phyloP scores from a whole-genome alignment of 345 rosid species.

The Geranium rotundifolium region DNA sequence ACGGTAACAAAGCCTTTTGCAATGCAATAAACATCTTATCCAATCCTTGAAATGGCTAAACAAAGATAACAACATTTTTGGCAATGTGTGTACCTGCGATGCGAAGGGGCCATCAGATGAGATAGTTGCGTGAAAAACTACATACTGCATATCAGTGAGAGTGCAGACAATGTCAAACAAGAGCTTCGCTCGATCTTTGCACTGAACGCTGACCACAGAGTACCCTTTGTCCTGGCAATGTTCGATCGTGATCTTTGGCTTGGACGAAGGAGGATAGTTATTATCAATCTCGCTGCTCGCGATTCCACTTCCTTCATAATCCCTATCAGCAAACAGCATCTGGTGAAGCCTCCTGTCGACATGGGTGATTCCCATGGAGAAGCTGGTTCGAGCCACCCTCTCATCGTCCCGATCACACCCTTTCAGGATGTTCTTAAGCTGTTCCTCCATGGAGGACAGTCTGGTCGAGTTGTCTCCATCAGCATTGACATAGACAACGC shows the following conservation, averaged over 20 bases:
- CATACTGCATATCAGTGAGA: conserved; percentile 92
- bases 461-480: conserved; percentile 54
- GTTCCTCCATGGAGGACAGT: conserved; percentile 61
- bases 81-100: conserved; percentile 30
- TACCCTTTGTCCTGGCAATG: conserved; percentile 71
- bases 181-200: conserved; percentile 83
- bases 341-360: conserved; percentile 82
- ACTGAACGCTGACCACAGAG: conserved; percentile 57
- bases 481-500: conserved; percentile 72
- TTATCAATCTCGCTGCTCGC: conserved; percentile 25
- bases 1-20: too few relatives aligned
- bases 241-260: conserved; percentile 52
- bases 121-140: conserved; percentile 79
- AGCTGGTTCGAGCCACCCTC: conserved; percentile 46
- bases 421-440: conserved; percentile 59
- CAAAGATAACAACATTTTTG: too few relatives aligned
- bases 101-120: conserved; percentile 72
- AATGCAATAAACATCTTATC: not conserved
- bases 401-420: conserved; percentile 58
- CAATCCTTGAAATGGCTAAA: too few relatives aligned
- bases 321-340: conserved; percentile 91
- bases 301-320: conserved; percentile 50
- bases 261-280: conserved; percentile 20
- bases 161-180: conserved; percentile 93
- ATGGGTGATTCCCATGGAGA: conserved; percentile 84